These are phyloP conservation scores for Pseudozyma sp. DNA, from an alignment of 1,284 basidiomycete genomes.

Conservation along the genomic window DNA sequence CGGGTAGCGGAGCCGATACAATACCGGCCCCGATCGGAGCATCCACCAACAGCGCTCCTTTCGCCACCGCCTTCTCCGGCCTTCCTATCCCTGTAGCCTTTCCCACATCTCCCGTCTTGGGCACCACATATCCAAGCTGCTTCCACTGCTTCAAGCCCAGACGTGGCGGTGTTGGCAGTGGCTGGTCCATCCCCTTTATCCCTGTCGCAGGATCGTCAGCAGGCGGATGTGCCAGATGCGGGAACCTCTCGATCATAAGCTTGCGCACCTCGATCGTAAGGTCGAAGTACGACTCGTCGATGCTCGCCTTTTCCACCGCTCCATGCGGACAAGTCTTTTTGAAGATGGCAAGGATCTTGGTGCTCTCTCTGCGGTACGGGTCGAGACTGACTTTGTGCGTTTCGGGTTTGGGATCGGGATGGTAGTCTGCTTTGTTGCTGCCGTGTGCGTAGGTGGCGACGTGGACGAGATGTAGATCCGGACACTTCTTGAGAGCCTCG, in stretches of 20 bases:
- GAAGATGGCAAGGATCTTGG: constrained; percentile 88
- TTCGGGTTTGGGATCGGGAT: constrained; percentile 79
- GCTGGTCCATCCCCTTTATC: constrained; percentile 78
- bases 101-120: constrained; percentile 72
- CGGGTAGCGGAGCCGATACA: constrained; percentile 24
- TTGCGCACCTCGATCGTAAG: constrained; percentile 65
- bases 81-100: constrained; percentile 60
- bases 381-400: constrained; percentile 98
- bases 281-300: constrained; percentile 72
- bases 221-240: constrained; percentile 74
- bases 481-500: constrained; percentile 80
- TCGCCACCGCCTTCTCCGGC: constrained; percentile 46
- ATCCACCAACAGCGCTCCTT: constrained; percentile 40
- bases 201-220: constrained; percentile 29
- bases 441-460: constrained; percentile 79
- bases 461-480: constrained; percentile 85
- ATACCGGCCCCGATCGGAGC: constrained; percentile 42
- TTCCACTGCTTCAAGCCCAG: constrained; percentile 75
- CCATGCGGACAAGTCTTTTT: constrained; percentile 78
- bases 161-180: constrained; percentile 80
- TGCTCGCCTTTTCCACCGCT: constrained; percentile 74
- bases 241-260: constrained; percentile 70
- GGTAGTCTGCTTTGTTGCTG: constrained; percentile 84
- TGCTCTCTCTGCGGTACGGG: constrained; percentile 88
- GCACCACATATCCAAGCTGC: constrained; percentile 78